These are phyloP conservation scores for Azolla pinnata DNA, from an alignment of 75 land plant species.

Conservation along the genomic window DNA sequence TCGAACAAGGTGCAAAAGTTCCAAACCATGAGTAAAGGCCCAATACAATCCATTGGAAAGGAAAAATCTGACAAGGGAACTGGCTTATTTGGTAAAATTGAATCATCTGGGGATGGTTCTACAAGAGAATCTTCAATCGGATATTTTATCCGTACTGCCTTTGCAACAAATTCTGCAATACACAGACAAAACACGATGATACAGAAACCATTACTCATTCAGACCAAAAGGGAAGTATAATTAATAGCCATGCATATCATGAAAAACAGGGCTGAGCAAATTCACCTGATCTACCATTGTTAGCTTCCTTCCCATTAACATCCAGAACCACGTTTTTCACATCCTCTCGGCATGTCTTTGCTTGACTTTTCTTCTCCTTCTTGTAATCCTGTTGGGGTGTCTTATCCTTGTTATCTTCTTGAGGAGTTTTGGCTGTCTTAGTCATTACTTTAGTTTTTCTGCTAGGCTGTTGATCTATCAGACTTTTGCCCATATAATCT, in stretches of 20 bases:
- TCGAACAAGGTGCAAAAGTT: slow-evolving; percentile 72
- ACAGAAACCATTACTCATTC: not conserved
- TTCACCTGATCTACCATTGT: too few species aligned
- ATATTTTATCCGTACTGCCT: slow-evolving; percentile 47
- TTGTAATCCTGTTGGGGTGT: too few species aligned
- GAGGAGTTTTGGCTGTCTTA: too few species aligned
- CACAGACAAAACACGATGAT: not conserved
- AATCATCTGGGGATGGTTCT: slow-evolving; percentile 48
- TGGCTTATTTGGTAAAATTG: slow-evolving; percentile 52
- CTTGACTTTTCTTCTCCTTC: too few species aligned
- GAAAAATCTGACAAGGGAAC: slow-evolving; percentile 52
- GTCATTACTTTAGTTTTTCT: not conserved
- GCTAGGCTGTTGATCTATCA: too few species aligned
- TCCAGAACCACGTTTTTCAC: too few species aligned
- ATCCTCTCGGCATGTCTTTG: too few species aligned
- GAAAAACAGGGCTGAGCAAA: too few species aligned
- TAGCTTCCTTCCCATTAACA: too few species aligned
- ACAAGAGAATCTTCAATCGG: slow-evolving; percentile 83
- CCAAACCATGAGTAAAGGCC: slow-evolving; percentile 84
- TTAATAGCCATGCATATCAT: not conserved
- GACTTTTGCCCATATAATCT: too few species aligned
- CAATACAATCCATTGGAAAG: slow-evolving; percentile 73
- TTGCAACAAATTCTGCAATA: slow-evolving; percentile 18
- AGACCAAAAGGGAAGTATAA: not conserved
- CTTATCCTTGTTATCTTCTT: too few species aligned